Evolutionary conservation across 2,329 filamentous ascomycete species (phyloP), one percentile per base, ranked within the genome.

Genomic region (Paraphaeosphaeria sporulosa): DNA sequence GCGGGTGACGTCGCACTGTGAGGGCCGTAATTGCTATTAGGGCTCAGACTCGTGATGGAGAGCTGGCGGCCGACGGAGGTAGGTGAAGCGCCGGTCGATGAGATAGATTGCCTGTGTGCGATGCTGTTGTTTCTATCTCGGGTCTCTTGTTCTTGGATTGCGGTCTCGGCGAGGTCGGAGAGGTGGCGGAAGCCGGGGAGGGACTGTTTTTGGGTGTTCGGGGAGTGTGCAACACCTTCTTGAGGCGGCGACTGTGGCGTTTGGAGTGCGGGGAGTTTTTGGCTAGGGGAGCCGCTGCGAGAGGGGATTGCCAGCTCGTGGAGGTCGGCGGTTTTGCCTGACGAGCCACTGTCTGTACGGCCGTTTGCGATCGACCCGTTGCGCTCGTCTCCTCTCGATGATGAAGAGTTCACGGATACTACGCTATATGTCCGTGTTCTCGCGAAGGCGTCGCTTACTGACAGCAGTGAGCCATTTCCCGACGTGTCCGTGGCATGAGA

Each of bases 261-360:
- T 48, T 78, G 76, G 4, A 79, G 62, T 15, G 72, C 73, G 12
- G 76, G 76, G 13, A 79, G 68, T n/a, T 68, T 78, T 34, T 77
- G 68, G 38, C 66, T 68, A 9, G 62, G 66, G 23, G 70, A 64
- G 1, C 59, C 71, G 57, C 66, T 64, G n/a, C 71, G 68, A 30
- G 65, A 64, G 12, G 74, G 71, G 36, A 78, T 76, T n/a, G 71
- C 71, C 10, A 76, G 58, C 42, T 72, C 69, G 38, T 65, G 69
- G 19, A 78, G 69, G 30, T 69, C 67, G 17, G 71, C 68, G 7
- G 74, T 72, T 44, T 69, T 72, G 3, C 69, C 67, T 43, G 69
- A 57, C 9, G 72, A 66, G 19, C 68, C 63, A 12, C 71, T 62
- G 42, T 69, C 68, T 25, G 61, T 38, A 38, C 65, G 55, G 9